Base-by-base conservation (phyloP, 176 grass and related monocot genomes). In the Eleusine coracana region DNA sequence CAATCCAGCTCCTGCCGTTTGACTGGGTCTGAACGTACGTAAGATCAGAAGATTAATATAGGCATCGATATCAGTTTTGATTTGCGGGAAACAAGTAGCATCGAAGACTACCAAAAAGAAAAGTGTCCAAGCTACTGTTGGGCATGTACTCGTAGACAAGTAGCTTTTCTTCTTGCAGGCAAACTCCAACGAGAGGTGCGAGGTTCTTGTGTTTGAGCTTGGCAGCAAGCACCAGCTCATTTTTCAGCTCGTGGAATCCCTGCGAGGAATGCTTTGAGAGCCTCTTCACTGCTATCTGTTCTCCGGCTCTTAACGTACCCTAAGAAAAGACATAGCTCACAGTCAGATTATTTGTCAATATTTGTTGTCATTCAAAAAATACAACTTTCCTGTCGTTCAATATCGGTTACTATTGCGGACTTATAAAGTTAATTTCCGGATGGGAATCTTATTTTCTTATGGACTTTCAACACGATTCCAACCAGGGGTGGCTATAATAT, bases 171-270 rank as follows among this genome's bases (percentile, higher is more conserved):
- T 87, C 67, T 29, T 84, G 31, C 70, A 90, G 28, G 40, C 84
- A 90, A 1, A 67, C 69, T 3, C 84, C 88, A 1, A 87, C 16
- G 38, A 90, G 36, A 13, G 48, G 73, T 1, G 82, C 88, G 0
- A 90, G 84, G 62, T 90, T 86, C 20, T n/a, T 90, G 74, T 90
- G 88, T 52, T 25, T 75, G 13, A 90, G 88, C 42, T 73, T 90
- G 6, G 37, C 37, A 18, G 71, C 88, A 3, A 87, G 14, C 31
- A 36, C 50, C 0, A 90, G 81, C 55, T 90, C 88, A 34, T 87
- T 90, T 15, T 74, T 87, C 65, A 87, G 68, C 67, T 90, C 80
- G 8, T 54, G 2, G 29, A 90, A 42, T 3, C 88, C 88, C 56
- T 90, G 80, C 0, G 23, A 10, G 2, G 88, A 90, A 16, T 16